Conservation (phyloP, 306 rosid species). For the Rosa multiflora region DNA sequence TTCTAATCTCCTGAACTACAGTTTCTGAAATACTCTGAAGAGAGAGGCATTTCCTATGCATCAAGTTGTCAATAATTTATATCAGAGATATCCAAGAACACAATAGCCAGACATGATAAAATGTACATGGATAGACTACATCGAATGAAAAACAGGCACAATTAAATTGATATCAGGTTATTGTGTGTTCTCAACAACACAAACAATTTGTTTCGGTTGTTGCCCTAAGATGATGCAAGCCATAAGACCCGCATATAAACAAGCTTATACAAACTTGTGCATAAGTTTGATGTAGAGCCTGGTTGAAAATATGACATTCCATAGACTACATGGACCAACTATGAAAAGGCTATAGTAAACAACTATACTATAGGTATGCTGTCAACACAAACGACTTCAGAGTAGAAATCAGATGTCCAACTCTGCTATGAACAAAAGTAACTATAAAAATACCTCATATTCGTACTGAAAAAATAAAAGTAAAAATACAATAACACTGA, state of each 20-base stretch:
- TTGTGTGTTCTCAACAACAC: neutral
- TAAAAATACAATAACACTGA: neutral
- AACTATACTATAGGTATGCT: neutral
- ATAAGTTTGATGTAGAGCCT: neutral
- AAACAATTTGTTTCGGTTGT: neutral
- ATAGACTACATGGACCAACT: neutral
- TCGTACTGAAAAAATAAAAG: neutral
- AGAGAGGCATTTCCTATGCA: conserved; percentile 63
- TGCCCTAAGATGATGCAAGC: conserved; percentile 1
- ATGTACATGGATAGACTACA: neutral
- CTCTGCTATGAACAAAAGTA: neutral
- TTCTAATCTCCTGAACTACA: conserved; percentile 71
- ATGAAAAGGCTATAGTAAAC: neutral
- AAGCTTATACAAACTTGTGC: neutral
- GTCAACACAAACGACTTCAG: neutral
- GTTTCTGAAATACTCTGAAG: conserved; percentile 67
- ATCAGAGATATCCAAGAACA: neutral
- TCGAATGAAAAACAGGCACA: neutral
- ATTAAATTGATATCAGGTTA: neutral
- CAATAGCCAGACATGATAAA: neutral
- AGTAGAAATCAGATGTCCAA: neutral
- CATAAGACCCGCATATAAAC: neutral
- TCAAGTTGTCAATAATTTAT: neutral
- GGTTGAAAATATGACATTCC: neutral
- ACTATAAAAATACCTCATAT: neutral